A percentile compares a stretch with the other conserved stretches of the same genome.
phyloP scores from a whole-genome alignment of 2,329 filamentous ascomycete genomes.

The Coniella vitis region DNA sequence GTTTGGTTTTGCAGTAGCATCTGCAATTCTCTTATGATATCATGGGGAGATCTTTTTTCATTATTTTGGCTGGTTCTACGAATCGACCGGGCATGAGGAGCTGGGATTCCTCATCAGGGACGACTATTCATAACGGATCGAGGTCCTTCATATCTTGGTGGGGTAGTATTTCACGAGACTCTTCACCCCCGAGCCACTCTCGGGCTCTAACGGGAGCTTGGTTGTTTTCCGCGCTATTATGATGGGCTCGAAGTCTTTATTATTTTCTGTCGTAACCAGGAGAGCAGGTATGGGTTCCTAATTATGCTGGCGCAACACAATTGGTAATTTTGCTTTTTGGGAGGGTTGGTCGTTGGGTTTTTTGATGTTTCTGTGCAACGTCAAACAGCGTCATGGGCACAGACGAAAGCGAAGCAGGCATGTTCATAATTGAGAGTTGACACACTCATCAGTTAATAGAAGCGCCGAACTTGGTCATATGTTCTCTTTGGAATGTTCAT shows the following conservation, averaged over 20 bases:
- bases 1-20: too few relatives aligned
- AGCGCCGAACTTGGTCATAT: neutral
- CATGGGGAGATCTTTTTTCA: too few relatives aligned
- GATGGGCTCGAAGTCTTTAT: neutral
- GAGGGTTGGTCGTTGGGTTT: conserved; percentile 1
- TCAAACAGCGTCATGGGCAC: neutral
- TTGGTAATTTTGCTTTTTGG: conserved; percentile 9
- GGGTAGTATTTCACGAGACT: neutral
- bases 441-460: conserved; percentile 12
- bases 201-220: neutral
- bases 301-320: conserved; percentile 12
- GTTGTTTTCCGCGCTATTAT: conserved; percentile 3
- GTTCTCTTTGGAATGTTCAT: neutral
- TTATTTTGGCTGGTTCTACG: too few relatives aligned
- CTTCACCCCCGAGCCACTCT: neutral
- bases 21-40: too few relatives aligned
- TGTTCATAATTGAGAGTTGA: conserved; percentile 16
- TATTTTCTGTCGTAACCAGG: conserved; percentile 7
- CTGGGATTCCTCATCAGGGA: too few relatives aligned
- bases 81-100: too few relatives aligned
- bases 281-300: conserved; percentile 5
- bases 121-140: too few relatives aligned
- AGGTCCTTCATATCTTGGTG: too few relatives aligned
- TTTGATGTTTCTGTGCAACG: conserved; percentile 3
- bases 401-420: conserved; percentile 10